A percentile compares a stretch with the other conserved stretches of the same genome.
Evolutionary conservation across 2,329 filamentous ascomycete species (phyloP).

Genomic region (Hawksworthiomyces lignivorus): DNA sequence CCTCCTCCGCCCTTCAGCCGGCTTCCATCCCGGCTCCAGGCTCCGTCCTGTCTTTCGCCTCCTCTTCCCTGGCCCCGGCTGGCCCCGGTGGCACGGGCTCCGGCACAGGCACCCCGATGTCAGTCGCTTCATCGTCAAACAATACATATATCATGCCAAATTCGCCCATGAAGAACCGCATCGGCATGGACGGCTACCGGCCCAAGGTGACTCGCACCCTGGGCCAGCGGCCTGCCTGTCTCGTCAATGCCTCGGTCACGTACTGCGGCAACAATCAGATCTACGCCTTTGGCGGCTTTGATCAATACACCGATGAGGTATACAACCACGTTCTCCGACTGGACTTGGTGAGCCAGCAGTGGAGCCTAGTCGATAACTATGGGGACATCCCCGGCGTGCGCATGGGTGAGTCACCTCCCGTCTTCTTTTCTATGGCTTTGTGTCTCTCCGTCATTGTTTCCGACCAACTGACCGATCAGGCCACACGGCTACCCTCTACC

Average conservation of each 20-base stretch:
- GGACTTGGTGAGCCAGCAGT: slow-evolving; percentile 80
- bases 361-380: slow-evolving; percentile 96
- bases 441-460: not conserved
- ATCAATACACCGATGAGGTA: slow-evolving; percentile 97
- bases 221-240: slow-evolving; percentile 78
- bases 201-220: slow-evolving; percentile 75
- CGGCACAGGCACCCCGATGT: slow-evolving; percentile 31
- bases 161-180: slow-evolving; percentile 62
- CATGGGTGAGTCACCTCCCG: slow-evolving; percentile 63
- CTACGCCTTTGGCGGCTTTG: slow-evolving; percentile 96
- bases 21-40: not conserved
- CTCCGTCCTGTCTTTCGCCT: no score
- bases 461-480: slow-evolving; percentile 40
- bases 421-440: not conserved
- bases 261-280: slow-evolving; percentile 97
- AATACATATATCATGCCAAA: slow-evolving; percentile 90
- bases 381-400: slow-evolving; percentile 94
- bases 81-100: not conserved
- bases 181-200: slow-evolving; percentile 65
- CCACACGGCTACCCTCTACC: slow-evolving; percentile 89
- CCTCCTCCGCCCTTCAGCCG: not conserved
- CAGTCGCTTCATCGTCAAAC: slow-evolving; percentile 51
- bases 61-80: not conserved
- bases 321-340: slow-evolving; percentile 95
- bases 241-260: slow-evolving; percentile 98